Evolutionary conservation across 495 filamentous ascomycete genomes (phyloP), one percentile per base, ranked within the genome.

Genomic region (Daldinia vernicosa): DNA sequence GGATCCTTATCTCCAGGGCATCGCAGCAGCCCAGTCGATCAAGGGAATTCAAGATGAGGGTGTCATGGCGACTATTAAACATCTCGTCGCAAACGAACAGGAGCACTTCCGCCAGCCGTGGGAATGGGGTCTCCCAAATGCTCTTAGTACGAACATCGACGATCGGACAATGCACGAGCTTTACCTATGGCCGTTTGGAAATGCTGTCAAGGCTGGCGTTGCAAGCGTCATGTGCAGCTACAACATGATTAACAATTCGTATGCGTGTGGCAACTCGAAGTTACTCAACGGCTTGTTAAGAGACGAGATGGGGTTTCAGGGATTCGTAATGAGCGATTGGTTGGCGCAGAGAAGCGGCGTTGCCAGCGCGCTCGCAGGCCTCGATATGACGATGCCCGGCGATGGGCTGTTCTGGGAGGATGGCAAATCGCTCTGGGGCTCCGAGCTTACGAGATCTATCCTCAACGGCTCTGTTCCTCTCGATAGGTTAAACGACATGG

Each of bases 351-450:
- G 92, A 32, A 89, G 89, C 26, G 94, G 94, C 26, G 91, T 97
- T 0, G 87, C 86, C 15, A 91, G 89, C 67, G 91, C 94, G 3
- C 79, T 97, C 22, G 90, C 93, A 22, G 95, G 95, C 1, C 81
- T 98, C 12, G 95, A 98, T 78, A 94, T 97, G 93, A 92, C 87
- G 12, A 98, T 98, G 95, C 95, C 95, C 3, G 95, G 95, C 9
- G 94, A 98, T 79, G 94, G 95, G 1, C 76, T 92, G 9, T 69
- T 70, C 14, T 97, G 92, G 93, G 84, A 84, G 22, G 84, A 94
- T 69, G 94, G 93, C 7, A 78, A 91, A 19, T 90, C 91, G 0
- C 84, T 97, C 0, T 97, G 92, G 90, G 95, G 95, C 1, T 80
- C 86, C 12, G 83, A 92, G 51, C 84, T 99, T 66, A 94, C 91